These are phyloP conservation scores for Setomelanomma holmii DNA, from an alignment of 2,329 filamentous ascomycete genomes.

Conservation along the genomic window DNA sequence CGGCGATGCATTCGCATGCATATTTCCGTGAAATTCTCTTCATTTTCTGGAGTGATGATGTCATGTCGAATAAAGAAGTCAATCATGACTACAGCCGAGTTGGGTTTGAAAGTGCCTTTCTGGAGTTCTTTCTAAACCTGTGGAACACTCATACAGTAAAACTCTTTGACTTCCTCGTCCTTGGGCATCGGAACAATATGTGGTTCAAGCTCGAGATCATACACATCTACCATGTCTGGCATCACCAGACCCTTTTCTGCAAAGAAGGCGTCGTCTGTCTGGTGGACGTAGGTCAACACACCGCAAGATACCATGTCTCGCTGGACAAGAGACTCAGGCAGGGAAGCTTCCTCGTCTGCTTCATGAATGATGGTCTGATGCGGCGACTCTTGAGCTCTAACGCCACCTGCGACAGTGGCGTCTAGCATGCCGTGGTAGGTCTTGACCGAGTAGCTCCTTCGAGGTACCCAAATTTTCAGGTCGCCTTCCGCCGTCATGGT, in stretches of 20 bases:
- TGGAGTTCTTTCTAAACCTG: constrained; percentile 68
- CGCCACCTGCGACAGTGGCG: background rate
- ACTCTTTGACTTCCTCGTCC: constrained; percentile 76
- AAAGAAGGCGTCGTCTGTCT: background rate
- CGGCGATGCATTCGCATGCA: background rate
- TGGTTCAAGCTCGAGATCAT: constrained; percentile 38
- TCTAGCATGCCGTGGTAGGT: background rate
- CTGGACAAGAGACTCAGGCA: background rate
- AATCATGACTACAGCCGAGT: constrained; percentile 70
- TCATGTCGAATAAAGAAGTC: constrained; percentile 90
- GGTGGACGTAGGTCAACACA: background rate
- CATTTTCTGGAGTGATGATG: constrained; percentile 77
- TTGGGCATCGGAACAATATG: constrained; percentile 28
- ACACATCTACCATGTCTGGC: constrained; percentile 45
- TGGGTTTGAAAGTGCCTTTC: constrained; percentile 82
- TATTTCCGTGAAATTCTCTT: constrained; percentile 77
- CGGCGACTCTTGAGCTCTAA: background rate
- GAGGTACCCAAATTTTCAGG: background rate
- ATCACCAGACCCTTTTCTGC: constrained; percentile 18
- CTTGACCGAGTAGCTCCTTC: background rate
- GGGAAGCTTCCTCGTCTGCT: background rate
- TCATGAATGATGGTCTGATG: background rate
- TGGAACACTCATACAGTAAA: background rate
- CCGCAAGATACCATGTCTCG: background rate
- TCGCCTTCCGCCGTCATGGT: background rate